Base-by-base conservation (phyloP, 768 basidiomycete genomes). In the Trametes cingulata region DNA sequence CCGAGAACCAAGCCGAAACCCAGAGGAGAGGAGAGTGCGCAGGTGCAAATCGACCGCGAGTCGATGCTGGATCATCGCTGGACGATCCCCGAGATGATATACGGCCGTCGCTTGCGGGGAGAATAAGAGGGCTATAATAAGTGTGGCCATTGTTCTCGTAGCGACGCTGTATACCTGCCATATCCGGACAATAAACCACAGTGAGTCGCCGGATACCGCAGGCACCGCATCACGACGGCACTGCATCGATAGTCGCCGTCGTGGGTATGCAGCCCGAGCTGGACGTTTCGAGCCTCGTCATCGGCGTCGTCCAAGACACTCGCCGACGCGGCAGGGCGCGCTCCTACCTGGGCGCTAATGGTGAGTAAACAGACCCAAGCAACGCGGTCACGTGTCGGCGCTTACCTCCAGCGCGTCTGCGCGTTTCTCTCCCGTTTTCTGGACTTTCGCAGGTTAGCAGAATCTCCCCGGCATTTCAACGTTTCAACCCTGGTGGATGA, bases 41-140 rank as follows among this genome's bases (percentile, higher is more conserved):
- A 56, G 27, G 41, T 37, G 52, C 25, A 22, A 58, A 58, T 39
- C 61, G 56, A 54, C 46, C 22, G 37, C 47, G 35, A 45, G 56
- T 58, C 61, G 56, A 58, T 55, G 51, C 2, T 33, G 42, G 41
- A 17, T 3, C 25, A 22, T n/a, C 37, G 7, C 17, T 17, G 14
- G 33, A 24, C 33, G 22, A 24, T 19, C 5, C 14, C 22, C 35
- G 22, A 24, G 45, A 46, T 56, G 52, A 63, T 63, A 63, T 63
- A 63, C 48, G 33, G 42, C 17, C 27, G 33, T 45, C 60, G 60
- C 40, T 33, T 39, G 40, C 15, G 49, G 25, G 52, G 33, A 63
- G 56, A 63, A 63, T 63, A 55, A 58, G 52, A 37, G 41, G 19
- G 47, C 52, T 54, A 58, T 45, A 43, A 45, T 49, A 47, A 50